Evolutionary conservation across 306 rosid species (phyloP).

Genomic region (Begonia fuchsioides): DNA sequence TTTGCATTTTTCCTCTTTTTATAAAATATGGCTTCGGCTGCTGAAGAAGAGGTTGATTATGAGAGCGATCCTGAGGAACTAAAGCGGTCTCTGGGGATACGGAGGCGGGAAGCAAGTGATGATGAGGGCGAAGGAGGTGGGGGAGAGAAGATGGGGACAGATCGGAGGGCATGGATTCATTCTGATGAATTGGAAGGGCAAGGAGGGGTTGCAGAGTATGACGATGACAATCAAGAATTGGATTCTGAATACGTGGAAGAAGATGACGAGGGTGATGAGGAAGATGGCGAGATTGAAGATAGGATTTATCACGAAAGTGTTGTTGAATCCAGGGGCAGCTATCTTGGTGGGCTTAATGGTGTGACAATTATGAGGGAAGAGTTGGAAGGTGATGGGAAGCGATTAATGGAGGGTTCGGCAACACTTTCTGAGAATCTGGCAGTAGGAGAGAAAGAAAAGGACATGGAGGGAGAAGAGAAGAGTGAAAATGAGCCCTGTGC

Average conservation of each 20-base stretch:
- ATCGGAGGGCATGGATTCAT: conserved; percentile 28
- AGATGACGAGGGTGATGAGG: conserved; percentile 23
- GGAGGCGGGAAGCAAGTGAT: conserved; percentile 81
- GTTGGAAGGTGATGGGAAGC: conserved; percentile 9
- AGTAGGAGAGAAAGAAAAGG: conserved; percentile 17
- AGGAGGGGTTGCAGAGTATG: conserved; percentile 83
- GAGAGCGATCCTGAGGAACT: conserved; percentile 88
- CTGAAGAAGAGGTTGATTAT: conserved; percentile 65
- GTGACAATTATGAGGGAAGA: conserved; percentile 18
- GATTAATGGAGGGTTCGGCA: conserved; percentile 16
- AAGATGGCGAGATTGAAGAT: conserved; percentile 7
- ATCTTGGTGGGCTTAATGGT: no score
- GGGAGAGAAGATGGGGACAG: conserved; percentile 28
- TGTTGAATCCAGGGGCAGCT: neutral
- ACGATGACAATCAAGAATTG: conserved; percentile 40
- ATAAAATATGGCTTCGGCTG: conserved; percentile 34
- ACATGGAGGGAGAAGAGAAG: conserved; percentile 46
- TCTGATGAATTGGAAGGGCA: conserved; percentile 68
- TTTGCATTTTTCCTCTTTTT: neutral
- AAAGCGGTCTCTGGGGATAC: conserved; percentile 57
- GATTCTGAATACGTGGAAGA: conserved; percentile 35
- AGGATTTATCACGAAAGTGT: conserved; percentile 10
- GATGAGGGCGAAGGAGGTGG: conserved; percentile 49
- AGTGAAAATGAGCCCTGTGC: conserved; percentile 92
- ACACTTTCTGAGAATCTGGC: no score